phyloP scores from a whole-genome alignment of 768 basidiomycete species.

The Kwoniella pini region DNA sequence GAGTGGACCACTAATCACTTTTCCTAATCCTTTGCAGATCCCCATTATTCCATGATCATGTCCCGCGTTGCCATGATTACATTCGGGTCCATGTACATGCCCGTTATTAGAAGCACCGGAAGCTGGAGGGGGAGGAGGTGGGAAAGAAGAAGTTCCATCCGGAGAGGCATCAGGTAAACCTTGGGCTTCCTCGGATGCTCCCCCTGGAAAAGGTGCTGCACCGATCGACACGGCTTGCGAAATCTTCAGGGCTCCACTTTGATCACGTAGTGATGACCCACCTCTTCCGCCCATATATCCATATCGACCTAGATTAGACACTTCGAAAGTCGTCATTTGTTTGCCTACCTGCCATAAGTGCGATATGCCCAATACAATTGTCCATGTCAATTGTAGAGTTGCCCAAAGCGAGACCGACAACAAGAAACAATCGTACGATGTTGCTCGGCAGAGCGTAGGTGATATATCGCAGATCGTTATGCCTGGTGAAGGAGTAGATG shows the following conservation, averaged over 20 bases:
- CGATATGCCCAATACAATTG: slow-evolving; percentile 75
- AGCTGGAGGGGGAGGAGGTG: slow-evolving; percentile 11
- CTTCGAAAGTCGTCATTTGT: slow-evolving; percentile 95
- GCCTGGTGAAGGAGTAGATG: slow-evolving; percentile 53
- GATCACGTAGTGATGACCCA: slow-evolving; percentile 50
- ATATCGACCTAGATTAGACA: slow-evolving; percentile 89
- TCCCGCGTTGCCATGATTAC: slow-evolving; percentile 54
- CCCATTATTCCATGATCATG: slow-evolving; percentile 23
- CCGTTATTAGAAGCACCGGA: neutral
- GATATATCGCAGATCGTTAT: slow-evolving; percentile 69
- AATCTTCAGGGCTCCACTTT: slow-evolving; percentile 48
- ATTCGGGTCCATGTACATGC: slow-evolving; percentile 53
- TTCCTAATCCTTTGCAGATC: slow-evolving; percentile 18
- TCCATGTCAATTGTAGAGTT: slow-evolving; percentile 94
- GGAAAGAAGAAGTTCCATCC: slow-evolving; percentile 18
- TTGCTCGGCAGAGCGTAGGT: slow-evolving; percentile 67
- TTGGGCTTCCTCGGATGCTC: slow-evolving; percentile 37
- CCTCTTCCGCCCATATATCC: slow-evolving; percentile 93
- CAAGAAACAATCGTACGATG: slow-evolving; percentile 76
- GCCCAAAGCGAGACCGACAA: slow-evolving; percentile 80
- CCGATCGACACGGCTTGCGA: slow-evolving; percentile 30
- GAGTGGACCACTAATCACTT: slow-evolving; percentile 57
- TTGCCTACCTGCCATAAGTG: slow-evolving; percentile 90
- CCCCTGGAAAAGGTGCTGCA: slow-evolving; percentile 43
- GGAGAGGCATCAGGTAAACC: slow-evolving; percentile 20